Percentiles rank a stretch among this genome's conserved stretches.
These are phyloP conservation scores for Arctium lappa DNA, from an alignment of 129 eudicot species.

Conservation along the genomic window DNA sequence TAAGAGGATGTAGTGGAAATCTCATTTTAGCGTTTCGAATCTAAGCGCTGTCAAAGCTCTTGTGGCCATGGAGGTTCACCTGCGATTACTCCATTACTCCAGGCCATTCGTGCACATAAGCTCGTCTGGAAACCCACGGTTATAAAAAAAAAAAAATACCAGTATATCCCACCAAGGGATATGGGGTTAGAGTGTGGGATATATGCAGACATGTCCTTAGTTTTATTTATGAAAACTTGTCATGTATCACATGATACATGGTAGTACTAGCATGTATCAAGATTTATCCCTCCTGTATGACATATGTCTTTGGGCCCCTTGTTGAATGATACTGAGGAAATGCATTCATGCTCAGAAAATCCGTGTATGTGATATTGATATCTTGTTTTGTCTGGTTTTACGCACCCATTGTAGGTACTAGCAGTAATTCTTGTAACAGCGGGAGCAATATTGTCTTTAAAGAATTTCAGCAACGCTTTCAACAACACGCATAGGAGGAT, in stretches of 20 bases:
- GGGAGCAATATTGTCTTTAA: slow-evolving; percentile 70
- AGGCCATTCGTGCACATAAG: too few species aligned
- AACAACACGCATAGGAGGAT: slow-evolving; percentile 75
- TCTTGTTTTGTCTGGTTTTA: background rate
- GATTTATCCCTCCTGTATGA: background rate
- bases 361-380: background rate
- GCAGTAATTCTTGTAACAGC: slow-evolving; percentile 60
- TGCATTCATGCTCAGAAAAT: background rate
- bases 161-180: background rate
- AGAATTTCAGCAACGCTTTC: slow-evolving; percentile 71
- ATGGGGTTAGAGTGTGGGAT: background rate
- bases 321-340: background rate
- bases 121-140: too few species aligned
- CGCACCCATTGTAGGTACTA: slow-evolving; percentile 44
- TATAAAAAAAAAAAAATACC: too few species aligned
- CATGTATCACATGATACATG: background rate
- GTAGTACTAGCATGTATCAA: background rate
- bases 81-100: too few species aligned
- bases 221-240: background rate
- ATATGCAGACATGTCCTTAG: background rate
- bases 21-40: too few species aligned
- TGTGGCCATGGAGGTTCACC: too few species aligned
- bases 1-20: too few species aligned
- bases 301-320: background rate
- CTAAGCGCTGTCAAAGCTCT: too few species aligned